These are phyloP conservation scores for Phytophthora pinifolia DNA, from an alignment of 352 stramenopile species.

Conservation along the genomic window DNA sequence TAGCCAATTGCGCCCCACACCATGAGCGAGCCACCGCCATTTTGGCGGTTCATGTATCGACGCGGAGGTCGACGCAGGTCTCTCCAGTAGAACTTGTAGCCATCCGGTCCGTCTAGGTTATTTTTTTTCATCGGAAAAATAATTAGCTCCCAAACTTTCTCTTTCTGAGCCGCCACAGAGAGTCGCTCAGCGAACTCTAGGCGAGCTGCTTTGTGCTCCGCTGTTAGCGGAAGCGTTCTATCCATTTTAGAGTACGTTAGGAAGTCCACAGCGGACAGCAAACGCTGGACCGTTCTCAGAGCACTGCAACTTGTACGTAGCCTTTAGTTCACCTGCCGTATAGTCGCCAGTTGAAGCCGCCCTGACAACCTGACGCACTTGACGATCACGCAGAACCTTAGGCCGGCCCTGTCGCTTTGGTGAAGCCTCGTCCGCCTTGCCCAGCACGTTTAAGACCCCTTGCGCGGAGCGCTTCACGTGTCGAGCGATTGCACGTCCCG, in stretches of 20 bases:
- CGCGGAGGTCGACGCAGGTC: conserved; percentile 2
- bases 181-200: conserved; percentile 12
- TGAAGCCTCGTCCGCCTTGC: too few species aligned
- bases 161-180: conserved; percentile 1
- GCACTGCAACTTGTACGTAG: not conserved
- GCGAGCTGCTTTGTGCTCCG: conserved; percentile 15
- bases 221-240: conserved; percentile 5
- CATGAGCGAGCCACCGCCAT: conserved; percentile 16
- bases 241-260: conserved; percentile 6
- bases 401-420: too few species aligned
- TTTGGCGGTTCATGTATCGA: conserved; percentile 12
- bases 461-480: too few species aligned
- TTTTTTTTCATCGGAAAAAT: conserved; percentile 27
- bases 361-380: conserved; percentile 4
- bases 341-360: not conserved
- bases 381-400: not conserved
- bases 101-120: conserved; percentile 25
- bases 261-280: conserved; percentile 1
- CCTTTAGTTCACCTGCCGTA: not conserved
- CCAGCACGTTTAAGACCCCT: too few species aligned
- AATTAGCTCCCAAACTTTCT: conserved; percentile 1
- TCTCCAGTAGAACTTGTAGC: conserved; percentile 4
- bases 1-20: conserved; percentile 17
- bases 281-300: not conserved
- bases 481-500: too few species aligned